Conservation (phyloP, 345 rosid genomes). For the Odontarrhena argentea region DNA sequence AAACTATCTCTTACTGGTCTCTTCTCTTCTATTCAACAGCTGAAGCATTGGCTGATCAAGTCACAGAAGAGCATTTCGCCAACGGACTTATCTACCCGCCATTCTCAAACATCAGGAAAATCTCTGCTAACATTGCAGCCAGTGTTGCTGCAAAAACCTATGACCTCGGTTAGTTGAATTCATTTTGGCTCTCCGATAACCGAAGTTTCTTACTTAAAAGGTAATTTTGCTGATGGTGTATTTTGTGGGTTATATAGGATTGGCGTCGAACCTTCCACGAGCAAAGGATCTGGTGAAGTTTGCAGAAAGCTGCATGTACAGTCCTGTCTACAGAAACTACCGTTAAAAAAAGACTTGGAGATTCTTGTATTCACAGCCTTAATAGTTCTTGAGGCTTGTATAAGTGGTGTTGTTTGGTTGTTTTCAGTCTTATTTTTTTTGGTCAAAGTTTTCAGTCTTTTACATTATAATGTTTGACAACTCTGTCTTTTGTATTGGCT, state of each 20-base stretch:
- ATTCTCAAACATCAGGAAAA: constrained; percentile 80
- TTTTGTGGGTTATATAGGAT: constrained; percentile 52
- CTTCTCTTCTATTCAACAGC: constrained; percentile 50
- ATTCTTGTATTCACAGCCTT: constrained; percentile 16
- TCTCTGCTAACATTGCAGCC: constrained; percentile 89
- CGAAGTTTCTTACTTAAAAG: neutral
- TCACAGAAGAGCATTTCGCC: constrained; percentile 58
- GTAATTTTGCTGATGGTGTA: constrained; percentile 6
- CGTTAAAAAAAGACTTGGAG: constrained; percentile 49
- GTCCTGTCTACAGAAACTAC: constrained; percentile 74
- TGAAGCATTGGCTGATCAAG: constrained; percentile 91
- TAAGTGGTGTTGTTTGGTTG: constrained; percentile 27
- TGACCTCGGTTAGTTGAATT: constrained; percentile 71
- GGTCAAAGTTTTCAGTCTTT: neutral
- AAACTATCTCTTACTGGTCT: neutral
- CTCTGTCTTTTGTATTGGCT: constrained; percentile 18
- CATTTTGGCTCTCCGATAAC: neutral
- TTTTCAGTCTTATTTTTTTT: neutral
- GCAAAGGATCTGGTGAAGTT: constrained; percentile 74
- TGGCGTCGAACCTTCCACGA: constrained; percentile 89
- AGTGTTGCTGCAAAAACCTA: constrained; percentile 88
- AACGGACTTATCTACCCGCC: constrained; percentile 94
- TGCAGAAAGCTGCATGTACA: constrained; percentile 97
- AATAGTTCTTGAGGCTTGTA: constrained; percentile 28
- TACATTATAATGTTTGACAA: constrained; percentile 14